These are phyloP conservation scores for Colletotrichum zoysiae DNA, from an alignment of 2,329 filamentous ascomycete genomes.

Conservation along the genomic window DNA sequence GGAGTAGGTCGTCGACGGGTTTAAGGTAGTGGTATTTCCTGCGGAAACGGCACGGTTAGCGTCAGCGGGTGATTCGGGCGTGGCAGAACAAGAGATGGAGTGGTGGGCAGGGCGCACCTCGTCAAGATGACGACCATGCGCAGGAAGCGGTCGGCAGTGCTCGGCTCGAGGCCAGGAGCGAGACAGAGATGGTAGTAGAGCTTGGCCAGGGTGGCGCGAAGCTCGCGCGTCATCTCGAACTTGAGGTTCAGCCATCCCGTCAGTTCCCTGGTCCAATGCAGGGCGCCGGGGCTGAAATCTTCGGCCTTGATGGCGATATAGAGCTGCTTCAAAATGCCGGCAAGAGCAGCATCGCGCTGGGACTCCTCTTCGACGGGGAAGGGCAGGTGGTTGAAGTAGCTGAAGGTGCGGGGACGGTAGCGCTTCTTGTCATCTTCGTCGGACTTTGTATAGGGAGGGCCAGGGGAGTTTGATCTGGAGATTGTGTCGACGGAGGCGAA, in stretches of 20 bases:
- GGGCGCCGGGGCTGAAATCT: slow-evolving; percentile 91
- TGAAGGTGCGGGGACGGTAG: slow-evolving; percentile 90
- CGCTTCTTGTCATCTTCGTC: slow-evolving; percentile 70
- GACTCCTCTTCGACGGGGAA: slow-evolving; percentile 87
- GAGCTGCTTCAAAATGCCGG: slow-evolving; percentile 91
- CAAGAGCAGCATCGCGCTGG: slow-evolving; percentile 82
- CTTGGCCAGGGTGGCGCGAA: slow-evolving; percentile 85
- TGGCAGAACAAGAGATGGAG: slow-evolving; percentile 3
- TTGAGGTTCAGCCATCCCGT: slow-evolving; percentile 96
- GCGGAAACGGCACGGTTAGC: slow-evolving; percentile 40
- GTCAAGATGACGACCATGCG: slow-evolving; percentile 97
- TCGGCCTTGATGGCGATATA: slow-evolving; percentile 93
- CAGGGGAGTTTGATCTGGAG: slow-evolving; percentile 89
- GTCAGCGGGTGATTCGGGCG: not conserved
- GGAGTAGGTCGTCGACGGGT: slow-evolving; percentile 86
- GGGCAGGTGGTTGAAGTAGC: slow-evolving; percentile 90
- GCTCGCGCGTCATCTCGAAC: slow-evolving; percentile 91
- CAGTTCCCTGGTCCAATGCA: slow-evolving; percentile 98
- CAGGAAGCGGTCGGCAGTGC: slow-evolving; percentile 88
- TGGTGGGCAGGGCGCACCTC: slow-evolving; percentile 72
- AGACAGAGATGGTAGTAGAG: slow-evolving; percentile 95
- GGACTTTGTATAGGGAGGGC: slow-evolving; percentile 66
- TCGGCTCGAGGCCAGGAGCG: slow-evolving; percentile 87
- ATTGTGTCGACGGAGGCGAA: slow-evolving; percentile 73
- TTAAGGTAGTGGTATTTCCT: slow-evolving; percentile 97